Evolutionary conservation across 352 stramenopile genomes (phyloP).

Genomic region (Globisporangium acanthophoron): DNA sequence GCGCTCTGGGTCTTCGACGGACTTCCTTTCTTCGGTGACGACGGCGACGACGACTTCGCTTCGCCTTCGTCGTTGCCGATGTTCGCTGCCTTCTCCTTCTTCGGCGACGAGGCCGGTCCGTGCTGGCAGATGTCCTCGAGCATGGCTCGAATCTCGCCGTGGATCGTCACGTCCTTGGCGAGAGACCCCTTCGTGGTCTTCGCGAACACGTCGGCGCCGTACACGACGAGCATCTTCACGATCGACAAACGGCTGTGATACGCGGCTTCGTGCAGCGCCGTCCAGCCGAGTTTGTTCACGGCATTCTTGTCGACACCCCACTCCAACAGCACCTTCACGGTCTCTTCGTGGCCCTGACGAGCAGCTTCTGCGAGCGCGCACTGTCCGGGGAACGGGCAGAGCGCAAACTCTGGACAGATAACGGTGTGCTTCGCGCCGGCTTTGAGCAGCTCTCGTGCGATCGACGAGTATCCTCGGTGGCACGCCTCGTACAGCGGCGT

Average conservation of each 20-base stretch:
- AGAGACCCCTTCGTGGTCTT: slow-evolving; percentile 66
- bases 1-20: slow-evolving; percentile 22
- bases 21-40: slow-evolving; percentile 23
- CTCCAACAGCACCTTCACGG: slow-evolving; percentile 69
- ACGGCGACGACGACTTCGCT: slow-evolving; percentile 3
- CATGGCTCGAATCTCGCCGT: slow-evolving; percentile 72
- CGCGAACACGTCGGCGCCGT: slow-evolving; percentile 60
- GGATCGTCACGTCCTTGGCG: slow-evolving; percentile 70
- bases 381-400: slow-evolving; percentile 74
- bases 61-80: slow-evolving; percentile 1
- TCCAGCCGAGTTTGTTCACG: slow-evolving; percentile 68
- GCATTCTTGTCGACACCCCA: slow-evolving; percentile 79
- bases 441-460: slow-evolving; percentile 61
- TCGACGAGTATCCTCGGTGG: slow-evolving; percentile 57
- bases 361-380: slow-evolving; percentile 59
- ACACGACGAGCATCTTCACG: slow-evolving; percentile 74
- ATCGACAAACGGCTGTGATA: slow-evolving; percentile 74
- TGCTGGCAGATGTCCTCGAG: slow-evolving; percentile 63
- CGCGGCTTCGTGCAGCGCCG: slow-evolving; percentile 70
- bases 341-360: slow-evolving; percentile 55
- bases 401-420: slow-evolving; percentile 70
- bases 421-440: slow-evolving; percentile 54
- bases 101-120: slow-evolving; percentile 21
- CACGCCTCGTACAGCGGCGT: slow-evolving; percentile 74
- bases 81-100: slow-evolving; percentile 13